Evolutionary conservation across 2,329 filamentous ascomycete genomes (phyloP), one percentile per base, ranked within the genome.

Genomic region (Diaporthe vexans): DNA sequence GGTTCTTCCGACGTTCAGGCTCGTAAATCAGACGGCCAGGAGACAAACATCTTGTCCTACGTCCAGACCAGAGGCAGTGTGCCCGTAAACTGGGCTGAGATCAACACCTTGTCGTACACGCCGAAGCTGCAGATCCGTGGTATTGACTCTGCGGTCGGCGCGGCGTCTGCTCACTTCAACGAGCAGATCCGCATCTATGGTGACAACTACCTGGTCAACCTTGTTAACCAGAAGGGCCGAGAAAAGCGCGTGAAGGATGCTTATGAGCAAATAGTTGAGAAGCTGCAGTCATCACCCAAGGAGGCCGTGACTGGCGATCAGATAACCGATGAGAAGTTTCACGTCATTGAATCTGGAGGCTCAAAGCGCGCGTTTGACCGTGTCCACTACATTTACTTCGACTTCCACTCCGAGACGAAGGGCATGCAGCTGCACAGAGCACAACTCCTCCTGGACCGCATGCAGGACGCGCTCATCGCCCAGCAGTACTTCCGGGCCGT

Each of bases 321-420:
- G 40, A 83, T 90, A 70, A 94, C 97, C 0, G 87, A 92, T 52
- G 95, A 98, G 81, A 96, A 97, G 82, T 93, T 97, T 82, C 93
- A 92, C 79, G 87, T 92, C 40, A 91, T 98, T 76, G 94, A 98
- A 81, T 87, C 87, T 5, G 91, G 29, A 79, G 85, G 90, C 59
- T 86, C 86, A 51, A 79, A 81, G 72, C 83, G 93, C 76, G 87
- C 92, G 76, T 94, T 94, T 82, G 95, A 98, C 82, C 92, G 92
- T 58, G 86, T 99, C 58, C 96, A 99, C 85, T 99, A 99, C 83
- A 86, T 98, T 79, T 99, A 98, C 86, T 99, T 99, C 81, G 97
- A 99, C 85, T 99, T 97, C 83, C 97, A 99, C 86, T 95, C 93
- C 81, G 97, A 99, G 85, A 99, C 97, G 67, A 98, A 98, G 85